Base-by-base conservation (phyloP, 805 yeast genomes). In the Trichomonascus vanleenenianus region DNA sequence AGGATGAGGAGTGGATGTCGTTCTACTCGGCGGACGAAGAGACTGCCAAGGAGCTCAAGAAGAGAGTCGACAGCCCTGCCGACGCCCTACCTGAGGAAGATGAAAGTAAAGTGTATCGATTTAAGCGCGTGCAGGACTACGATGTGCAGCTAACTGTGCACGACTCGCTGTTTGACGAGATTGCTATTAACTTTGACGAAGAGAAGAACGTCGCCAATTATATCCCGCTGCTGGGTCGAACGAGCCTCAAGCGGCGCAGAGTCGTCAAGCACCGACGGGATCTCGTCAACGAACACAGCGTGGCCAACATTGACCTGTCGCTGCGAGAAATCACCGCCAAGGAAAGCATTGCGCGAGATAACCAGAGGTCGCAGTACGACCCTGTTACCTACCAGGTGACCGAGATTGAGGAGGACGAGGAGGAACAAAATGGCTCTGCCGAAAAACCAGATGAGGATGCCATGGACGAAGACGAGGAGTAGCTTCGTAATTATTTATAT, bases 201-300 rank as follows among this genome's bases (percentile, higher is more conserved):
- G 75, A 74, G 40, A 64, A 76, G 30, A 66, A 70, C 20, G 71
- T 76, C 7, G 95, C 87, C 2, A 76, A 74, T 55, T 93, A 83
- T 61, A 78, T 83, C 48, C 96, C 97, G 7, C 68, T 91, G 14
- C 69, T 75, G 11, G 87, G 89, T 31, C 79, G 82, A 55, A 73
- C 86, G 37, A 93, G 83, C 53, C 76, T 93, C 60, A 87, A 85
- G 68, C 83, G 91, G 61, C 80, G 95, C 61, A 79, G 96, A 64
- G 78, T 87, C 11, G 81, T 78, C 33, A 71, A 78, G 40, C 74
- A 54, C 46, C 43, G 61, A 51, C 56, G 53, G 70, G 74, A 77
- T 30, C 73, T 74, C 43, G 71, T 80, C 46, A 72, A 73, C 46
- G 79, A 74, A 30, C 66, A 75, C 45, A 78, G 84, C 19, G 65